Conservation (phyloP, 1,139 yeast genomes). For the Zygoascus hellenicus region DNA sequence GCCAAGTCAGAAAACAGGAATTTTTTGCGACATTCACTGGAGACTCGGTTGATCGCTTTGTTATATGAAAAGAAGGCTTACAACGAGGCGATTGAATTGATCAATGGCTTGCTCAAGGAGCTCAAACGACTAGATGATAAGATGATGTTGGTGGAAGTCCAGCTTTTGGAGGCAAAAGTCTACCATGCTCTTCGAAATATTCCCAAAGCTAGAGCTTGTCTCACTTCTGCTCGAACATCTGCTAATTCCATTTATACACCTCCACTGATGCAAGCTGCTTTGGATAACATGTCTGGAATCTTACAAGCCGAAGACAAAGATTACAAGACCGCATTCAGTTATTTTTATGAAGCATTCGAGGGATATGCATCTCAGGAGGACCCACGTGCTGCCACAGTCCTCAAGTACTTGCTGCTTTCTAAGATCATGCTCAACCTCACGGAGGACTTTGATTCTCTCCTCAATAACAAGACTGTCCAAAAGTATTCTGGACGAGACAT, state of each 20-base stretch:
- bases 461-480: slow-evolving; percentile 72
- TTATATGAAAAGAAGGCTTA: slow-evolving; percentile 60
- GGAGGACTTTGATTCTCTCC: slow-evolving; percentile 75
- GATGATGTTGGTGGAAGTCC: slow-evolving; percentile 91
- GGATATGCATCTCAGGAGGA: slow-evolving; percentile 60
- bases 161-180: slow-evolving; percentile 81
- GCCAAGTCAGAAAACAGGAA: slow-evolving; percentile 77
- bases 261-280: slow-evolving; percentile 87
- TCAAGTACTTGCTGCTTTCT: slow-evolving; percentile 87
- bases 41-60: slow-evolving; percentile 73
- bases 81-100: slow-evolving; percentile 66
- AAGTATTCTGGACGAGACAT: slow-evolving; percentile 69
- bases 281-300: slow-evolving; percentile 93
- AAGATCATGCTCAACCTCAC: slow-evolving; percentile 88
- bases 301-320: slow-evolving; percentile 96
- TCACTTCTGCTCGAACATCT: slow-evolving; percentile 92
- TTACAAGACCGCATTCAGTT: slow-evolving; percentile 91
- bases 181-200: slow-evolving; percentile 88
- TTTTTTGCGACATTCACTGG: slow-evolving; percentile 82
- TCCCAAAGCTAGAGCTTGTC: slow-evolving; percentile 88
- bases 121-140: slow-evolving; percentile 94
- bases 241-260: slow-evolving; percentile 96
- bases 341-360: slow-evolving; percentile 92
- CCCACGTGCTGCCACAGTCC: slow-evolving; percentile 63
- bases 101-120: slow-evolving; percentile 68